Percentiles rank a stretch among this genome's conserved stretches.
Conservation (phyloP, 1,139 yeast species). For the Casaregolazyma suthepensis region DNA sequence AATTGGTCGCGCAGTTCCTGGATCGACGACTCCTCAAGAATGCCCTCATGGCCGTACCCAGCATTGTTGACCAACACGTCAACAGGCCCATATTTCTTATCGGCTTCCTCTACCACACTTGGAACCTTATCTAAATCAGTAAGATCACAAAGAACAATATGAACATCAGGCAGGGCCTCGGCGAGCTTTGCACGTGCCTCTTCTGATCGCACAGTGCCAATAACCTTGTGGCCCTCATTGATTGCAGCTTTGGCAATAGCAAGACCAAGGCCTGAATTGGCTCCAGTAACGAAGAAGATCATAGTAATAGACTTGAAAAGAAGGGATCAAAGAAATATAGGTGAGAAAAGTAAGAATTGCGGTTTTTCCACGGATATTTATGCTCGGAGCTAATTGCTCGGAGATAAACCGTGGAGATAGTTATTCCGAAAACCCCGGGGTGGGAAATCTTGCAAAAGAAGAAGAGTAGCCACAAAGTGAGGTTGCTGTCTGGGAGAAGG, state of each 20-base stretch:
- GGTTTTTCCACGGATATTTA: neutral
- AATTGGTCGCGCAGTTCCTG: constrained; percentile 16
- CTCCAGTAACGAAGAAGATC: neutral
- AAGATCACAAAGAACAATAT: neutral
- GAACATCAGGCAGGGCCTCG: neutral
- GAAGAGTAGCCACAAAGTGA: neutral
- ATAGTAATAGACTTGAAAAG: neutral
- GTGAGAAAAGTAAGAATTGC: neutral
- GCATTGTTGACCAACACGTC: constrained; percentile 21
- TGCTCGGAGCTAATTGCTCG: neutral
- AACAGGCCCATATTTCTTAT: constrained; percentile 12
- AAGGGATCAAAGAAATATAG: neutral
- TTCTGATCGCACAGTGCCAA: neutral
- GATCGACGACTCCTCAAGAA: constrained; percentile 13
- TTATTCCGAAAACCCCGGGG: neutral
- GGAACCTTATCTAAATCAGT: neutral
- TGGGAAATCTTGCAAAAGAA: neutral
- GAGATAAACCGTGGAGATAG: neutral
- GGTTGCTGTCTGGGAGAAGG: neutral
- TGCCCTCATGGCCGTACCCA: constrained; percentile 11
- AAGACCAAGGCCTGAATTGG: neutral
- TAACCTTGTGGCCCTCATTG: neutral
- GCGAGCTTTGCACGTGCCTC: neutral
- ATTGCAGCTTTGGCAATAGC: neutral
- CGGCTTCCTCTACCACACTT: constrained; percentile 12